These are phyloP conservation scores for Lactarius hatsudake DNA, from an alignment of 768 basidiomycete genomes.

Conservation along the genomic window DNA sequence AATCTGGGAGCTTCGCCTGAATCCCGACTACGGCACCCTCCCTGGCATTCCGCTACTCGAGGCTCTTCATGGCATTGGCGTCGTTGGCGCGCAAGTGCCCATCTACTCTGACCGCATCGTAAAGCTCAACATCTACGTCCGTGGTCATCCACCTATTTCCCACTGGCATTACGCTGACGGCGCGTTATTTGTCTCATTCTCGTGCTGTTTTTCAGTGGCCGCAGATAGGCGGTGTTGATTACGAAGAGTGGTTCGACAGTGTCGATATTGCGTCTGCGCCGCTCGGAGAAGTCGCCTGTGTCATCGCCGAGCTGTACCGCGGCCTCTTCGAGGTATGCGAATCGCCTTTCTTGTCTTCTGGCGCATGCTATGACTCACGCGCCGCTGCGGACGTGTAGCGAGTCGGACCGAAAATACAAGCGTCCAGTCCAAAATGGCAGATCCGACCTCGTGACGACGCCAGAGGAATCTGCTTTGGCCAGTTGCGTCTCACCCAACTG, in stretches of 20 bases:
- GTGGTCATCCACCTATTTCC: neutral
- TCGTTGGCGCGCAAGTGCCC: constrained; percentile 3
- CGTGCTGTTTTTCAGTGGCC: constrained; percentile 12
- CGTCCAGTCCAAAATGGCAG: constrained; percentile 12
- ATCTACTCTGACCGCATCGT: neutral
- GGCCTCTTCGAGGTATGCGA: constrained; percentile 14
- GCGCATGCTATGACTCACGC: neutral
- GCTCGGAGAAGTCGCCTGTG: neutral
- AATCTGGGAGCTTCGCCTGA: constrained; percentile 16
- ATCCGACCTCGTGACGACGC: constrained; percentile 7
- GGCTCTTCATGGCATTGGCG: constrained; percentile 16
- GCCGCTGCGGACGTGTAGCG: constrained; percentile 1
- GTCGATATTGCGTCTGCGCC: constrained; percentile 14
- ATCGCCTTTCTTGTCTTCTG: neutral
- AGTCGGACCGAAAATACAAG: constrained; percentile 12
- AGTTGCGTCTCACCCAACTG: constrained; percentile 21
- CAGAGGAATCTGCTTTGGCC: constrained; percentile 17
- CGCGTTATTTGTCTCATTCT: neutral
- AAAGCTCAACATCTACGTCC: constrained; percentile 11
- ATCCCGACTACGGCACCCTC: constrained; percentile 19
- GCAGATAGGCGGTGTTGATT: constrained; percentile 7
- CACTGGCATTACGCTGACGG: neutral
- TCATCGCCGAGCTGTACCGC: constrained; percentile 17
- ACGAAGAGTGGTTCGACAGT: constrained; percentile 20
- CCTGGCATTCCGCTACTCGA: constrained; percentile 21